Evolutionary conservation across 129 eudicot species (phyloP).

Genomic region (Deinandra increscens): DNA sequence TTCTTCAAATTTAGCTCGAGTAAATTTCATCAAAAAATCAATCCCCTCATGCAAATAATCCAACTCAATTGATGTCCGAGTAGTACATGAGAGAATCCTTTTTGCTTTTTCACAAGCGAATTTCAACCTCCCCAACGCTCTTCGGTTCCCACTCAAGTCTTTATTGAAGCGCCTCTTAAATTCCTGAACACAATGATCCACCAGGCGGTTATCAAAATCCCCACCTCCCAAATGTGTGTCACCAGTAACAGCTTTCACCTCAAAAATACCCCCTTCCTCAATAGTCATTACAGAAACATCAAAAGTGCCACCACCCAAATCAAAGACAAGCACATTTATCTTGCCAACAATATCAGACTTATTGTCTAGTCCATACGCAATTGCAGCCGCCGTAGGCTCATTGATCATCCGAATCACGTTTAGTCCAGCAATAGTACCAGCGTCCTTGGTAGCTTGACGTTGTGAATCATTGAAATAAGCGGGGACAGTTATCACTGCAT

Average conservation of each 20-base stretch:
- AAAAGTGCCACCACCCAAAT: constrained; percentile 16
- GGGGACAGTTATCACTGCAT: constrained; percentile 15
- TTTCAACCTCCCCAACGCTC: constrained; percentile 20
- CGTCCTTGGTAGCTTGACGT: constrained; percentile 19
- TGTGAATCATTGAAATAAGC: constrained; percentile 23
- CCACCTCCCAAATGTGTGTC: constrained; percentile 22
- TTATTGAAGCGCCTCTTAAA: constrained; percentile 2
- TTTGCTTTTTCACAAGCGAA: constrained; percentile 18
- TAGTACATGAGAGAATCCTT: constrained; percentile 20
- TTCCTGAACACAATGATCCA: constrained; percentile 4
- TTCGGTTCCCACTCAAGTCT: constrained; percentile 11
- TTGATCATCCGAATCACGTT: constrained; percentile 8
- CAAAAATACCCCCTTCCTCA: neutral
- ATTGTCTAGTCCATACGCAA: constrained; percentile 25
- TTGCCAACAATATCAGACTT: neutral
- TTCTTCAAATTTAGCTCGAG: constrained; percentile 29
- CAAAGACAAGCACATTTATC: neutral
- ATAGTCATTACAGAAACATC: constrained; percentile 18
- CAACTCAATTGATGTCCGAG: constrained; percentile 15
- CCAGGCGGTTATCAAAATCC: constrained; percentile 19
- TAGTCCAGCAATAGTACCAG: constrained; percentile 20
- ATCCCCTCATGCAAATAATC: constrained; percentile 23
- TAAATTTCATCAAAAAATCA: constrained; percentile 19
- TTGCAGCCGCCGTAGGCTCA: constrained; percentile 23
- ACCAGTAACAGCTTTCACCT: constrained; percentile 23